Percentiles rank a stretch among this genome's conserved stretches.
These are phyloP conservation scores for Pulveroboletus sp. DNA, from an alignment of 768 basidiomycete genomes.

Conservation along the genomic window DNA sequence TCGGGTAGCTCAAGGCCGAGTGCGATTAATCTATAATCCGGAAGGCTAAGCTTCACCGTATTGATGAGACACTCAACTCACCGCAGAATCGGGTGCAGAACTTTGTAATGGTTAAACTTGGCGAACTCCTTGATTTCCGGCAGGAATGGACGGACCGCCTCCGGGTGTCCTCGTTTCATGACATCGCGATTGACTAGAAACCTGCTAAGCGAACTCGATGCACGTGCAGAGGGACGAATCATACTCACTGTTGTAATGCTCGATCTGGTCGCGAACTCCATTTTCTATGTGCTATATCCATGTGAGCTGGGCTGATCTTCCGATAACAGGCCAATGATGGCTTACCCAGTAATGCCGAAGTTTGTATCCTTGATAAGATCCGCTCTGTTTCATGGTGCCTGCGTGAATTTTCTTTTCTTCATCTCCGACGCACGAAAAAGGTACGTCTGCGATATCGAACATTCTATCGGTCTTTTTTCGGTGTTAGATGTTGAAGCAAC, in stretches of 20 bases:
- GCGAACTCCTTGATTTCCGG: conserved; percentile 50
- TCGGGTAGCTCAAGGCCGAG: conserved; percentile 52
- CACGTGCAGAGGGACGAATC: neutral
- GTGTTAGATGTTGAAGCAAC: conserved; percentile 26
- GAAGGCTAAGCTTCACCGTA: neutral
- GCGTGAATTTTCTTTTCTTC: conserved; percentile 41
- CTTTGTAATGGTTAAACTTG: conserved; percentile 46
- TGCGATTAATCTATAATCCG: conserved; percentile 39
- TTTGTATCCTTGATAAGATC: conserved; percentile 53
- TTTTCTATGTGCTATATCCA: conserved; percentile 49
- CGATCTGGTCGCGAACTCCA: conserved; percentile 60
- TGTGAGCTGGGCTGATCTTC: neutral
- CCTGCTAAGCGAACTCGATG: neutral
- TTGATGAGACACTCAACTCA: conserved; percentile 7
- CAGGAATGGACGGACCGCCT: conserved; percentile 44
- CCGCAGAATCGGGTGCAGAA: conserved; percentile 48
- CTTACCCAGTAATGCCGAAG: conserved; percentile 44
- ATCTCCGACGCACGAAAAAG: conserved; percentile 37
- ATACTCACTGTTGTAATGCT: conserved; percentile 55
- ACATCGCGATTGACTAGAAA: conserved; percentile 47
- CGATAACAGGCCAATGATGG: neutral
- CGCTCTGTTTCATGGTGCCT: conserved; percentile 39
- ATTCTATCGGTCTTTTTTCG: conserved; percentile 39
- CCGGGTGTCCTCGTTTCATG: conserved; percentile 45
- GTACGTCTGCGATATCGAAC: conserved; percentile 46